Conservation (phyloP, 2,329 filamentous ascomycete genomes). For the Colletotrichum euphorbiae region DNA sequence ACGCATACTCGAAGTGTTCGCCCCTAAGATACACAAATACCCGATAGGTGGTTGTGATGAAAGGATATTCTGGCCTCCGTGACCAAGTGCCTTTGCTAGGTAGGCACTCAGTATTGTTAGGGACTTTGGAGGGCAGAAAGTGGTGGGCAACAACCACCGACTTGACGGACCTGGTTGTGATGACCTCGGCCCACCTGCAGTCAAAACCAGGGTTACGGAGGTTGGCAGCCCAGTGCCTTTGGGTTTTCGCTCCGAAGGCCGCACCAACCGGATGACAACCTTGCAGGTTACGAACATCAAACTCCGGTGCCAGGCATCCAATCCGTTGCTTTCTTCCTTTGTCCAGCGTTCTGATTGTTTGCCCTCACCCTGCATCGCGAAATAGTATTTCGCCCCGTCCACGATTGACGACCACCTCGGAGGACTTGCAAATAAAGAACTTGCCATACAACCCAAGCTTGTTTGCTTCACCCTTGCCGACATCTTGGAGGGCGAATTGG, state of each 20-base stretch:
- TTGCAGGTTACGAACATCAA: slow-evolving; percentile 2
- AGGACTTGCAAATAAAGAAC: neutral
- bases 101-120: too few species aligned
- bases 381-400: neutral
- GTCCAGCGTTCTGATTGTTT: slow-evolving; percentile 6
- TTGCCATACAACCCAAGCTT: neutral
- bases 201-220: slow-evolving; percentile 23
- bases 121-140: too few species aligned
- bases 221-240: slow-evolving; percentile 17
- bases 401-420: neutral
- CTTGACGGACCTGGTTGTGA: too few species aligned
- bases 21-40: too few species aligned
- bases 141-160: too few species aligned
- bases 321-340: neutral
- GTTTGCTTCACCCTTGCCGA: neutral
- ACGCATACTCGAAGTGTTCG: too few species aligned
- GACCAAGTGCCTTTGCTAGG: too few species aligned
- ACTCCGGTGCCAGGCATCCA: slow-evolving; percentile 19
- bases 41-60: too few species aligned
- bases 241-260: slow-evolving; percentile 9
- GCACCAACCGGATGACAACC: slow-evolving; percentile 15
- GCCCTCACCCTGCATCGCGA: neutral
- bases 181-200: neutral
- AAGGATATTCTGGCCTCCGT: too few species aligned
- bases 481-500: neutral